These are phyloP conservation scores for Chaetomium sp. DNA, from an alignment of 2,329 filamentous ascomycete species.

Conservation along the genomic window DNA sequence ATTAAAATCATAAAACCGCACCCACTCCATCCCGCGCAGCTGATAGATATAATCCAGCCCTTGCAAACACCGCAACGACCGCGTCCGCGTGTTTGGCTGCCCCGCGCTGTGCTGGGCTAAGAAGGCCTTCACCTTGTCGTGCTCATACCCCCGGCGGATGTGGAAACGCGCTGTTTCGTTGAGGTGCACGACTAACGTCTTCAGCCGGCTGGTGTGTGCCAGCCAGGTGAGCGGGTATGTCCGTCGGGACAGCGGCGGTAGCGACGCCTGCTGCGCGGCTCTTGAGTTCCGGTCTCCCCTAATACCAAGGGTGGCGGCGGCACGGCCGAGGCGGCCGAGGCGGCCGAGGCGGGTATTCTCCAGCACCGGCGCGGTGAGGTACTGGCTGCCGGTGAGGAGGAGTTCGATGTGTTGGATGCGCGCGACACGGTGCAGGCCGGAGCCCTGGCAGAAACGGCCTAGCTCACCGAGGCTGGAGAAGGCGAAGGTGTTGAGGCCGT, in stretches of 20 bases:
- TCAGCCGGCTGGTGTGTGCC: slow-evolving; percentile 32
- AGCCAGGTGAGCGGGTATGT: slow-evolving; percentile 33
- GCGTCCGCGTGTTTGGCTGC: slow-evolving; percentile 37
- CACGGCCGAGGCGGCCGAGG: too few species aligned
- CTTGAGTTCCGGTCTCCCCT: too few species aligned
- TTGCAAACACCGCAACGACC: slow-evolving; percentile 36
- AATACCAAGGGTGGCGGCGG: too few species aligned
- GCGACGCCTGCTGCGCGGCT: too few species aligned
- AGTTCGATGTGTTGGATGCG: slow-evolving; percentile 41
- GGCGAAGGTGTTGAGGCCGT: slow-evolving; percentile 43
- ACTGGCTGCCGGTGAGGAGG: slow-evolving; percentile 35
- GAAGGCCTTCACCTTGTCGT: slow-evolving; percentile 14
- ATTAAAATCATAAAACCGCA: slow-evolving; percentile 38
- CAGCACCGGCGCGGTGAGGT: slow-evolving; percentile 18
- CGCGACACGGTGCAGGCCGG: slow-evolving; percentile 33
- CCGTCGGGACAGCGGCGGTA: slow-evolving; percentile 33
- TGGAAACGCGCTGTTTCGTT: slow-evolving; percentile 30
- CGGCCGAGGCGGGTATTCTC: too few species aligned
- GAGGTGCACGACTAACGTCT: slow-evolving; percentile 35
- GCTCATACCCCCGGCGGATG: slow-evolving; percentile 35
- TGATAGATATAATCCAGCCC: slow-evolving; percentile 39
- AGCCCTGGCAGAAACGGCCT: slow-evolving; percentile 40
- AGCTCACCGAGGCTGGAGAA: slow-evolving; percentile 50
- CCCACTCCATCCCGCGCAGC: slow-evolving; percentile 37
- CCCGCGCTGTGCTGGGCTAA: slow-evolving; percentile 26